Conservation (phyloP, 306 rosid species). For the Oemleria cerasiformis region DNA sequence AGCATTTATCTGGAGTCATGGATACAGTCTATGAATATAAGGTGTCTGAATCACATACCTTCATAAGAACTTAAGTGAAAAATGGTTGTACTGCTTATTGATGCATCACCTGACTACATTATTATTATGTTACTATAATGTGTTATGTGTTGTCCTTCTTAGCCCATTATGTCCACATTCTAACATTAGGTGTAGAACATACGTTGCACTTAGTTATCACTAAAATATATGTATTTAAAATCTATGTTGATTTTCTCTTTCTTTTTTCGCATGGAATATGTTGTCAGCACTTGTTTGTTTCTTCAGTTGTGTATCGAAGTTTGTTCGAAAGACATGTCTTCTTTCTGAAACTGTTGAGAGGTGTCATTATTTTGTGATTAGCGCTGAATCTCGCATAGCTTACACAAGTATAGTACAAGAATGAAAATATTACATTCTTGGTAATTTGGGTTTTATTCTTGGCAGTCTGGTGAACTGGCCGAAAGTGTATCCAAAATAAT, state of each 20-base stretch:
- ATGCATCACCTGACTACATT: not conserved
- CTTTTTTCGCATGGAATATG: not conserved
- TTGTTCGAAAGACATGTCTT: not conserved
- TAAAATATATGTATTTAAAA: not conserved
- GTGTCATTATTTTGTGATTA: not conserved
- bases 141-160: not conserved
- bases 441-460: constrained; percentile 29
- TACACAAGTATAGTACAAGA: constrained; percentile 28
- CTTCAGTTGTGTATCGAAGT: constrained; percentile 1
- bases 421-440: constrained; percentile 22
- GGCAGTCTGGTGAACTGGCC: constrained; percentile 94
- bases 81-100: not conserved
- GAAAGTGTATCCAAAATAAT: constrained; percentile 92
- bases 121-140: not conserved
- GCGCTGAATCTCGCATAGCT: constrained; percentile 3
- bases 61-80: not conserved
- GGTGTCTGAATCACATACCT: not conserved
- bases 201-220: not conserved
- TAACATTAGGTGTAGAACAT: not conserved
- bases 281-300: not conserved
- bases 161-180: not conserved
- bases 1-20: constrained; percentile 33
- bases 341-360: not conserved
- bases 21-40: not conserved
- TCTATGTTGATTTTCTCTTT: not conserved